Evolutionary conservation across 2,329 filamentous ascomycete species (phyloP), one percentile per base, ranked within the genome.

Genomic region (Neofusicoccum sp.): DNA sequence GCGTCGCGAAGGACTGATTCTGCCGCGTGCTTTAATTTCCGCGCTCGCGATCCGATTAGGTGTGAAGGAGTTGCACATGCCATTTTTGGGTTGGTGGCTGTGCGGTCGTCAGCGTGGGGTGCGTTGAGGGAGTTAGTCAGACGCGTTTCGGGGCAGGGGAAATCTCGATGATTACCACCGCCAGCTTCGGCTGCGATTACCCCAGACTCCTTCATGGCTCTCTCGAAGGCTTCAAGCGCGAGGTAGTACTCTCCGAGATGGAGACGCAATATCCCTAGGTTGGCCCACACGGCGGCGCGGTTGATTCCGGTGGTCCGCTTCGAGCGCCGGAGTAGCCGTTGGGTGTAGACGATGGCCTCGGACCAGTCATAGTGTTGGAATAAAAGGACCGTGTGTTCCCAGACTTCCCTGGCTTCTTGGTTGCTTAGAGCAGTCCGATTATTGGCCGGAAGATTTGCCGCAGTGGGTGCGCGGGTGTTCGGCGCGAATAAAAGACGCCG

Each of bases 251-350:
- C 51, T 9, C 49, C 59, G 12, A 61, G 34, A 16, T 61, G 59
- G 16, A 61, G 38, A 14, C 41, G 59, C 41, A 61, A 28, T 20
- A 61, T 57, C 14, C 59, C 59, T 6, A 61, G 9, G 59, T 61
- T 61, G 48, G 59, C 49, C 59, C 59, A 61, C 7, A 61, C 20
- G 14, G 43, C 43, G 14, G 49, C 48, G n/a, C 41, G 49, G 14
- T 44, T 28, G 48, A 61, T 30, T 11, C 31, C 30, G n/a, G 34
- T 31, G 6, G 26, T 56, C 24, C 30, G 24, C 41, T 24, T 33
- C 7, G 41, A 56, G 41, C 40, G 51, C 31, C 41, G 59, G 9
- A 57, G 43, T 3, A 45, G 59, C 11, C 43, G 59, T 36, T 59
- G 57, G 12, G 40, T 56, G 40, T 40, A 41, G 9, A 56, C 16